A percentile compares a stretch with the other conserved stretches of the same genome.
These are phyloP conservation scores for Lentinula detonsa DNA, from an alignment of 768 basidiomycete species.

Conservation along the genomic window DNA sequence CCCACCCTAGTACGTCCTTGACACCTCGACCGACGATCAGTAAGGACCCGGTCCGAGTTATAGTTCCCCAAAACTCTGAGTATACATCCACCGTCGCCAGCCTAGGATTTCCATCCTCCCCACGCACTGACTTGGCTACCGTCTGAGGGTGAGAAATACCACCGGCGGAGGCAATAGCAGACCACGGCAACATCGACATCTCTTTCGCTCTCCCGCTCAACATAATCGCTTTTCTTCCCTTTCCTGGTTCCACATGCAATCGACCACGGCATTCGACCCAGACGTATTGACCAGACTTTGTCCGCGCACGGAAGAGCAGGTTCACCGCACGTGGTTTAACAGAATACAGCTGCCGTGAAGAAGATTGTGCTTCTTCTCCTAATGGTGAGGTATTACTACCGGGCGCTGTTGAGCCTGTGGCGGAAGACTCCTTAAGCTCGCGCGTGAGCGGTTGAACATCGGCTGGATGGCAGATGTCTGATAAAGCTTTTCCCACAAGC, in stretches of 20 bases:
- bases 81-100: conserved; percentile 8
- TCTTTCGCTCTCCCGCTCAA: conserved; percentile 73
- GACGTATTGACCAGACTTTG: conserved; percentile 59
- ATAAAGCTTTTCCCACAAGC: conserved; percentile 70
- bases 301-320: conserved; percentile 77
- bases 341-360: conserved; percentile 9
- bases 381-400: neutral
- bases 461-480: conserved; percentile 82
- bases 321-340: conserved; percentile 57
- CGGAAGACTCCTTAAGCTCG: conserved; percentile 75
- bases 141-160: conserved; percentile 26
- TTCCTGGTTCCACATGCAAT: conserved; percentile 87
- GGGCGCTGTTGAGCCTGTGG: conserved; percentile 8
- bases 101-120: conserved; percentile 7
- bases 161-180: conserved; percentile 43
- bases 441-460: conserved; percentile 90
- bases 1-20: conserved; percentile 63
- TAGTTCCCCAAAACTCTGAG: conserved; percentile 50
- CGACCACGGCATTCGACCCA: conserved; percentile 93
- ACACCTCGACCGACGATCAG: conserved; percentile 45
- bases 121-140: neutral
- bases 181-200: conserved; percentile 63
- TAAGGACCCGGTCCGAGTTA: conserved; percentile 40
- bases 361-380: neutral
- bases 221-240: conserved; percentile 91